Evolutionary conservation across 2,329 filamentous ascomycete genomes (phyloP).

Genomic region (Rhexocercosporidium sp.): DNA sequence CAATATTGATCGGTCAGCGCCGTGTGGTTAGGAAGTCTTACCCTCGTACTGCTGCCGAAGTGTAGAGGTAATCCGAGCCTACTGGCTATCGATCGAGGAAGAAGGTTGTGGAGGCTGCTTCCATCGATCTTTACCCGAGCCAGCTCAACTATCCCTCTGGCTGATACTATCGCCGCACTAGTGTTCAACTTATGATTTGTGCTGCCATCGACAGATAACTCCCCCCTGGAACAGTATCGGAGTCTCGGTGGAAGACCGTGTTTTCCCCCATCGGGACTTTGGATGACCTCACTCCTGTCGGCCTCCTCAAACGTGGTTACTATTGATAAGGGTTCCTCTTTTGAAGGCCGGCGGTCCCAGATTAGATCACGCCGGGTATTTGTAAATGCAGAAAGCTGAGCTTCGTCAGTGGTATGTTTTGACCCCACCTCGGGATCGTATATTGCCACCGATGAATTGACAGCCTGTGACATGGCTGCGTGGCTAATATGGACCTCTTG

Average conservation of each 20-base stretch:
- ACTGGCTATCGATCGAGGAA: slow-evolving; percentile 11
- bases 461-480: not conserved
- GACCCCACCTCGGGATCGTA: not conserved
- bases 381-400: not conserved
- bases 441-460: not conserved
- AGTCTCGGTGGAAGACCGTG: slow-evolving; percentile 8
- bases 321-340: slow-evolving; percentile 15
- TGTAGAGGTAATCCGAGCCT: slow-evolving; percentile 18
- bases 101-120: slow-evolving; percentile 16
- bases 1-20: slow-evolving; percentile 13
- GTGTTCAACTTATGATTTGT: slow-evolving; percentile 19
- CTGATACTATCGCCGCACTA: slow-evolving; percentile 8
- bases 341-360: not conserved
- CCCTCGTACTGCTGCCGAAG: slow-evolving; percentile 6
- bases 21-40: slow-evolving; percentile 11
- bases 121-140: slow-evolving; percentile 9
- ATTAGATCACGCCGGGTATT: not conserved
- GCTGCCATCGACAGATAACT: slow-evolving; percentile 7
- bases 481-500: slow-evolving; percentile 1
- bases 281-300: slow-evolving; percentile 3
- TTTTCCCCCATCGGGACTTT: slow-evolving; percentile 12
- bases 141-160: slow-evolving; percentile 2
- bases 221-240: slow-evolving; percentile 10
- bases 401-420: not conserved
- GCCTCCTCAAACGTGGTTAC: not conserved